Base-by-base conservation (phyloP, 371 early-diverging fungal species). In the Actinomucor elegans region DNA sequence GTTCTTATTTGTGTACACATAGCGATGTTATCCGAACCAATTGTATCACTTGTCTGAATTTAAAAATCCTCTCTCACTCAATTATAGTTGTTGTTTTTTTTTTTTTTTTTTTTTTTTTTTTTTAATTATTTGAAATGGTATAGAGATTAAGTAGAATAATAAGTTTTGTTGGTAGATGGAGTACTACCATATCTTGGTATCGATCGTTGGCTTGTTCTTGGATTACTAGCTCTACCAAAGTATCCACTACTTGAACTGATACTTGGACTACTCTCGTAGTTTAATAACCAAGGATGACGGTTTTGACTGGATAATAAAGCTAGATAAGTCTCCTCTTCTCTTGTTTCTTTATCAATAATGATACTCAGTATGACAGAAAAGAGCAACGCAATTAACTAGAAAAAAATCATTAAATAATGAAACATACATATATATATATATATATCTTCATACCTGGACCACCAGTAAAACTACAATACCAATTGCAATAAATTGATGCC, bases 171-270 rank as follows among this genome's bases (percentile, higher is more conserved):
- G n/a, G 52, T 48, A 33, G 57, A 60, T 26, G 57, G 55, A 15
- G 66, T 61, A 29, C 57, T 56, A 32, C 66, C 66, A 47, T 66
- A 66, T 37, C 46, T 56, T 49, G 66, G 61, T 32, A 61, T 57
- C 44, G 40, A 34, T 31, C 46, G 42, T 35, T 55, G 43, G 10
- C 48, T 59, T 12, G 60, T 40, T 36, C 60, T 29, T 38, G 21
- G 18, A 12, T 48, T 48, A n/a, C n/a, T n/a, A n/a, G n/a, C n/a
- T 43, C 57, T 51, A 24, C 45, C 53, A 49, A 66, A 61, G 15
- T 48, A 52, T 9, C 58, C 56, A 36, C 45, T 50, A 15, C 40
- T 47, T 9, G 38, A 27, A 10, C 47, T 38, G 40, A 48, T 42
- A 15, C 49, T 32, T 14, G 12, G 14, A 33, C 44, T 26, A 21